Base-by-base conservation (phyloP, 2,329 filamentous ascomycete species). In the Aspergillus neotritici region DNA sequence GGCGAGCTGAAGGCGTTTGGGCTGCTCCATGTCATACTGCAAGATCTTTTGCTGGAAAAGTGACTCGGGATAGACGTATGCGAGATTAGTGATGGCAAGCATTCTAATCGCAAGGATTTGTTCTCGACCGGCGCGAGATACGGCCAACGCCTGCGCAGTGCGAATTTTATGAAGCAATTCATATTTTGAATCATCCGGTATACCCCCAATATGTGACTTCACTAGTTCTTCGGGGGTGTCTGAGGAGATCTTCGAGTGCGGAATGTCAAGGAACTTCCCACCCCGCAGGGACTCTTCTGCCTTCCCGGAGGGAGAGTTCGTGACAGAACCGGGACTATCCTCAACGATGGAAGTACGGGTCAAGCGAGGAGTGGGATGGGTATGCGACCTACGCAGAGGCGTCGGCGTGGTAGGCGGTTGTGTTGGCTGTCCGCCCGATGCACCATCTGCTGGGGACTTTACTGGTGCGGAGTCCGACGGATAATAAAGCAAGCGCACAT, bases 41-140 rank as follows among this genome's bases (percentile, higher is more conserved):
- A 95, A 76, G 33, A 96, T 79, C 64, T 87, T 91, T 50, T 91
- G 84, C 34, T 89, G 75, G 56, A 98, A 95, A n/a, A 81, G 79
- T 4, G 77, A 70, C 58, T 98, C 94, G 2, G 78, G 76, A 54
- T 94, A 84, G 42, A 97, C 87, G 62, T 94, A 96, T 2, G 89
- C 87, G 49, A 98, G 67, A 57, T 97, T 98, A 16, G 87, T 86
- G 47, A 97, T 83, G 11, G 91, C 89, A 33, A 98, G 74, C 31
- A 97, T 73, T 28, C 91, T 85, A 41, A 91, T 81, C 30, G 85
- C 82, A 37, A 98, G 74, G 12, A 91, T 82, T 54, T 86, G 78
- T 60, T 88, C 85, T 34, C 89, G 80, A 15, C 79, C 78, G 46
- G 82, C 75, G 10, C 75, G 63, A 1, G 85, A 83, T 1, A 75